Evolutionary conservation across 495 filamentous ascomycete genomes (phyloP), one percentile per base, ranked within the genome.

Genomic region (Trichoderma orchidacearum): DNA sequence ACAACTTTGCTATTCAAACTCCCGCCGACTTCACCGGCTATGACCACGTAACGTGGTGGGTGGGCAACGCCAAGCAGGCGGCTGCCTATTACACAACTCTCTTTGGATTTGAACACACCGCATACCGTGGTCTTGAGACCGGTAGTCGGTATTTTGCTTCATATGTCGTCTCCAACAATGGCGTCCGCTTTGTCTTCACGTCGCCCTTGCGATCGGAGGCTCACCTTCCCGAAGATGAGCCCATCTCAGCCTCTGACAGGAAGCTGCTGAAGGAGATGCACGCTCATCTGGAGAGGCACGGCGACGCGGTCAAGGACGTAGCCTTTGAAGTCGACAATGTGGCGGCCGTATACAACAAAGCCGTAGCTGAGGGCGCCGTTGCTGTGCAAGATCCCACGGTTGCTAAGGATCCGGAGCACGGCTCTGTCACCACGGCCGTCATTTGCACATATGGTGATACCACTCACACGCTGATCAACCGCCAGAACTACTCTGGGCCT

Each of bases 51-150:
- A 85, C 86, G 63, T 96, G 90, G 90, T 96, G 87, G 68, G 91
- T 96, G 5, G 89, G 89, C 62, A 96, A 96, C 70, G 91, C 91
- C 62, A 95, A 95, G 72, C 90, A 95, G 77, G 87, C 87, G 0
- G 89, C 89, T 38, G 77, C 81, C 52, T 95, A 85, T 75, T 95
- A 93, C 72, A 85, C 85, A 66, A 84, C 85, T 9, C 84, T 85
- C 59, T 85, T 94, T 74, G 89, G 89, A 36, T 94, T 95, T 76
- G 72, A 76, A 57, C 81, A 79, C 1, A 66, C 95, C 52, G 91
- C 91, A 56, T 95, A 93, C 68, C 77, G 77, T 13, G 90, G 90
- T 3, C 83, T 96, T 18, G 90, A 95, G 66, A 96, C 91, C 0
- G 87, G 89, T 61, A 84, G 75, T 58, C 83, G 90, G 27, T 74